Evolutionary conservation across 2,329 filamentous ascomycete species (phyloP), one percentile per base, ranked within the genome.

Genomic region (Pseudonectria buxi): DNA sequence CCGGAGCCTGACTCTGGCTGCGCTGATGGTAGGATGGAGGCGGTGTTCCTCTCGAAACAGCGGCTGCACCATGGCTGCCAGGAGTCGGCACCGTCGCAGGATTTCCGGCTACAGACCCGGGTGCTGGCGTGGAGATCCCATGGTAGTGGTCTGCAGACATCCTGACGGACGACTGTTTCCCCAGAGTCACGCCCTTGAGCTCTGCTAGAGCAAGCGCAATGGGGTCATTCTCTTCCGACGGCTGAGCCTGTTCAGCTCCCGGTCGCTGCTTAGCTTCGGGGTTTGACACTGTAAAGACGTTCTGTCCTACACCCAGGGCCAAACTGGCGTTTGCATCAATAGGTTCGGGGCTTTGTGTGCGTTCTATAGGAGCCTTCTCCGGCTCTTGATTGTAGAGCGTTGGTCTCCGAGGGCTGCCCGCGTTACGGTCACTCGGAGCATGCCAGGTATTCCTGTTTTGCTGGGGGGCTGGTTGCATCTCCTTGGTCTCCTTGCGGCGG

Each of bases 141-240:
- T 94, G 86, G 61, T 95, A 95, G 41, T 86, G 81, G 59, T 98
- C 94, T 13, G 89, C 92, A n/a, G 92, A 94, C 41, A 95, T 78
- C n/a, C 94, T 79, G 32, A 76, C 72, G 4, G 81, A 81, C 6
- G 86, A 76, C 49, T 89, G 83, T 62, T 96, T 96, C 12, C 69
- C 74, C 10, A 84, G 69, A 1, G 70, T 72, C 4, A 89, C 83
- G 1, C 83, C 86, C 64, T 94, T 96, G 25, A 98, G 72, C 53
- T 98, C 90, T 10, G 90, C 92, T 7, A 98, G 71, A 15, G 92
- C 94, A 50, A 86, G 76, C 3, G 90, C 92, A 54, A 98, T 95
- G 0, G 92, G 92, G 53, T 98, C 92, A 12, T 74, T 62, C 15
- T 87, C 82, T 18, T 85, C 81, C 24, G 62, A 57, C 36, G 57